These are phyloP conservation scores for Suhomyces bolitotheri DNA, from an alignment of 1,139 yeast species.

Conservation along the genomic window DNA sequence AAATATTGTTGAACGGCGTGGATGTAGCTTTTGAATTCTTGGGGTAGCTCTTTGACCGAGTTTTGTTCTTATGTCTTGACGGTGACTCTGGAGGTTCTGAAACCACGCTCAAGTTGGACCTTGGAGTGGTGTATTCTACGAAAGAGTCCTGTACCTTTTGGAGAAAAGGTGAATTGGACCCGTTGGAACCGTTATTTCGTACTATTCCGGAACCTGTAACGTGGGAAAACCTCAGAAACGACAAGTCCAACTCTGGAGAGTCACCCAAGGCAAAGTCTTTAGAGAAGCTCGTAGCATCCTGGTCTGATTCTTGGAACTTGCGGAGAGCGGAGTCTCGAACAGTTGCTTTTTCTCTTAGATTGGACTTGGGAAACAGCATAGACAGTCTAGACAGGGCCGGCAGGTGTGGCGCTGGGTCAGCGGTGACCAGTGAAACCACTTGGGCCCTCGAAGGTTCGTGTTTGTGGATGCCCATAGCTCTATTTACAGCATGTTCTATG, in stretches of 20 bases:
- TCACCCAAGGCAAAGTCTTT: slow-evolving; percentile 26
- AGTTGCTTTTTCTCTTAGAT: slow-evolving; percentile 10
- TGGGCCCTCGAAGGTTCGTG: not conserved
- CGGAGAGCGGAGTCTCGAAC: slow-evolving; percentile 15
- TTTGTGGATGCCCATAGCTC: not conserved
- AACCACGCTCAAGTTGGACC: not conserved
- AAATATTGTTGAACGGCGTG: slow-evolving; percentile 8
- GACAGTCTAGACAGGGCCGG: not conserved
- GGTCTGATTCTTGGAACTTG: slow-evolving; percentile 16
- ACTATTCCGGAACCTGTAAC: slow-evolving; percentile 27
- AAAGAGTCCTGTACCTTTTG: slow-evolving; percentile 24
- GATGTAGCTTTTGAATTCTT: not conserved
- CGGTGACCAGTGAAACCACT: too few species aligned
- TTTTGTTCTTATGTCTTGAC: not conserved
- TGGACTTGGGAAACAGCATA: slow-evolving; percentile 8
- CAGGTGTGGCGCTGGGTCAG: not conserved
- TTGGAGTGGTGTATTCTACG: slow-evolving; percentile 13
- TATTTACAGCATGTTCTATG: not conserved
- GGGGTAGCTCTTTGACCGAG: not conserved
- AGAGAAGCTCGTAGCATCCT: slow-evolving; percentile 15
- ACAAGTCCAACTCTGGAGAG: slow-evolving; percentile 29
- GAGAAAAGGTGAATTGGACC: slow-evolving; percentile 30
- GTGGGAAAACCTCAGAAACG: slow-evolving; percentile 41
- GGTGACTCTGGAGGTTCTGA: not conserved
- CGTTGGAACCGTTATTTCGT: slow-evolving; percentile 12